Evolutionary conservation across 2,329 filamentous ascomycete species (phyloP).

Genomic region (Trichothecium roseum): DNA sequence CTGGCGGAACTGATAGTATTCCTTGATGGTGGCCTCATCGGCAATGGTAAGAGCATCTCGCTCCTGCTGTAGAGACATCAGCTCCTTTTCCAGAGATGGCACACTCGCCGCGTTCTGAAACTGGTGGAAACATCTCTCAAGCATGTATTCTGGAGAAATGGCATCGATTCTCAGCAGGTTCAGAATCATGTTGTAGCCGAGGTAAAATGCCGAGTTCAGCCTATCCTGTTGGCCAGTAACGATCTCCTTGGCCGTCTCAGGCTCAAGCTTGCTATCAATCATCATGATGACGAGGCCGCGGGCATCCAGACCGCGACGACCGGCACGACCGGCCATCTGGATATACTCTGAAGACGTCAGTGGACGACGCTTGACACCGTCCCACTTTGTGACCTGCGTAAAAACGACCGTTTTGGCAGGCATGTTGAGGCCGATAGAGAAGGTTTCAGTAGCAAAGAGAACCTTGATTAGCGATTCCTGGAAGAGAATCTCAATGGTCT

Average conservation of each 20-base stretch:
- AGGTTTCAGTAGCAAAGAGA: conserved; percentile 94
- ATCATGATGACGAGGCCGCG: conserved; percentile 99
- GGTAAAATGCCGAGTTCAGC: conserved; percentile 92
- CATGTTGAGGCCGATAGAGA: conserved; percentile 98
- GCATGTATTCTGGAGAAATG: conserved; percentile 97
- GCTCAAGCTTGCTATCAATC: conserved; percentile 94
- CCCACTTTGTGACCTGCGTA: conserved; percentile 90
- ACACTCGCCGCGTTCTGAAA: conserved; percentile 94
- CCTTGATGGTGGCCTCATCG: conserved; percentile 80
- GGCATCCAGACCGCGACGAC: conserved; percentile 92
- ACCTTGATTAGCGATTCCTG: conserved; percentile 98
- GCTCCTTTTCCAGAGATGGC: conserved; percentile 69
- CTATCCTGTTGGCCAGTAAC: conserved; percentile 95
- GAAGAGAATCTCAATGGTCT: conserved; percentile 98
- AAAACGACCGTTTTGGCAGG: conserved; percentile 99
- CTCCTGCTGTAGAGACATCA: conserved; percentile 68
- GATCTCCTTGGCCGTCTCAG: conserved; percentile 84
- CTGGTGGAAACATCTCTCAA: conserved; percentile 96
- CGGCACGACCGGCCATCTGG: conserved; percentile 96
- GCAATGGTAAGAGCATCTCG: conserved; percentile 64
- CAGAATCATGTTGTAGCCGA: conserved; percentile 98
- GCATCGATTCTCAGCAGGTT: conserved; percentile 96
- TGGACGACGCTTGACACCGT: conserved; percentile 70
- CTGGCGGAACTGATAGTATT: conserved; percentile 85
- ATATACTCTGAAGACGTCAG: conserved; percentile 94